These are phyloP conservation scores for Peronospora belbahrii DNA, from an alignment of 352 stramenopile genomes.

Conservation along the genomic window DNA sequence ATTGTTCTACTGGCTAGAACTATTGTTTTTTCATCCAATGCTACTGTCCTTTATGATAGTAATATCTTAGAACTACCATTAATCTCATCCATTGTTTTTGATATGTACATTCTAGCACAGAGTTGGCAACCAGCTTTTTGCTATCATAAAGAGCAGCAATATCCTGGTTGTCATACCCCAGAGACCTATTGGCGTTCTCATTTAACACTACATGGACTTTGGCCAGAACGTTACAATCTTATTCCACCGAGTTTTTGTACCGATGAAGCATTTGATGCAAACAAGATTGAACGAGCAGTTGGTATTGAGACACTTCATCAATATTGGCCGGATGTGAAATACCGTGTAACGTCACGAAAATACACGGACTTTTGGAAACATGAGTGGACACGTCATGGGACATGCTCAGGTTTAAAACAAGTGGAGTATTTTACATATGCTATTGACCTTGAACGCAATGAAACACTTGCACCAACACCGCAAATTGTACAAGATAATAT, in stretches of 20 bases:
- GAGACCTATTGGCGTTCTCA: slow-evolving; percentile 73
- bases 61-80: slow-evolving; percentile 13
- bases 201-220: slow-evolving; percentile 87
- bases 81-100: slow-evolving; percentile 27
- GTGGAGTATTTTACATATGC: slow-evolving; percentile 79
- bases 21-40: too few species aligned
- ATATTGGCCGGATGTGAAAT: slow-evolving; percentile 87
- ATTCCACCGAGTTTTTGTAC: slow-evolving; percentile 72
- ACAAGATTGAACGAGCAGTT: slow-evolving; percentile 46
- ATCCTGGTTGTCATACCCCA: slow-evolving; percentile 60
- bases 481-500: slow-evolving; percentile 53
- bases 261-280: slow-evolving; percentile 61
- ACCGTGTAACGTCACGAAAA: slow-evolving; percentile 29
- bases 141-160: slow-evolving; percentile 39
- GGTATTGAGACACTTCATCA: slow-evolving; percentile 64
- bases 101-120: slow-evolving; percentile 88
- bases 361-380: slow-evolving; percentile 89
- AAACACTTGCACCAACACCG: slow-evolving; percentile 50
- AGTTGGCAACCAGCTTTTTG: slow-evolving; percentile 88
- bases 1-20: not conserved
- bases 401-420: slow-evolving; percentile 84
- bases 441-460: slow-evolving; percentile 74
- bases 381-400: slow-evolving; percentile 91
- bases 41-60: too few species aligned
- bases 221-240: slow-evolving; percentile 65